Base-by-base conservation (phyloP, 2,329 filamentous ascomycete genomes). In the Blastomyces silverae region DNA sequence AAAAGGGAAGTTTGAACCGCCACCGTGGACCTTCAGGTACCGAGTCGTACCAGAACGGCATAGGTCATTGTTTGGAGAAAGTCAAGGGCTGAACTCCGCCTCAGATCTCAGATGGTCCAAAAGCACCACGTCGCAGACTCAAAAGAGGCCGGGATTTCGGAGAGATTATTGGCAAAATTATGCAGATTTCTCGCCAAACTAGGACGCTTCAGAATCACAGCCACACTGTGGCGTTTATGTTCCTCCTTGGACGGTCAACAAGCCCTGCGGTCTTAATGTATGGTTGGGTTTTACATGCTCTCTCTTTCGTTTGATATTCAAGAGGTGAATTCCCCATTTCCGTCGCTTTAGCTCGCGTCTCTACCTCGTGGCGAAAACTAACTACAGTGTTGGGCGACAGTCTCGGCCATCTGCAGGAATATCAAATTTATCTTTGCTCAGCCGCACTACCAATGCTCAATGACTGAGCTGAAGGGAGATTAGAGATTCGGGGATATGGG, bases 151-250 rank as follows among this genome's bases (percentile, higher is more conserved):
- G 42, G 42, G 42, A 44, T 44, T 17, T 17, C 42, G 42, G 15
- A 44, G 42, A 44, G 42, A 10, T 44, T 13, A n/a, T n/a, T n/a
- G 31, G 1, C 6, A 42, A 42, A 42, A 6, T 4, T 13, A 42
- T 42, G 31, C 34, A 37, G 34, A 7, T 7, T 37, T 37, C 34
- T 37, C 34, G 34, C 34, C 34, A 37, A 37, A 10, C 13, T 3
- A 44, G 15, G 42, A 7, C 44, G n/a, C 42, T 46, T 48, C 17
- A 25, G 22, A 37, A 11, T 25, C 31, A 22, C 56, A 42, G 56
- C 56, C 56, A 10, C 56, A 58, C 56, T 42, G 56, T 39, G 56
- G 56, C 34, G 56, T n/a, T 10, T 11, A 39, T 39, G 42, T 10
- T 17, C 11, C 5, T 46, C 42, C 15, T 44, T 44, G 6, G 42